phyloP scores from a whole-genome alignment of 2,329 filamentous ascomycete species.

The Fusarium nygamai region DNA sequence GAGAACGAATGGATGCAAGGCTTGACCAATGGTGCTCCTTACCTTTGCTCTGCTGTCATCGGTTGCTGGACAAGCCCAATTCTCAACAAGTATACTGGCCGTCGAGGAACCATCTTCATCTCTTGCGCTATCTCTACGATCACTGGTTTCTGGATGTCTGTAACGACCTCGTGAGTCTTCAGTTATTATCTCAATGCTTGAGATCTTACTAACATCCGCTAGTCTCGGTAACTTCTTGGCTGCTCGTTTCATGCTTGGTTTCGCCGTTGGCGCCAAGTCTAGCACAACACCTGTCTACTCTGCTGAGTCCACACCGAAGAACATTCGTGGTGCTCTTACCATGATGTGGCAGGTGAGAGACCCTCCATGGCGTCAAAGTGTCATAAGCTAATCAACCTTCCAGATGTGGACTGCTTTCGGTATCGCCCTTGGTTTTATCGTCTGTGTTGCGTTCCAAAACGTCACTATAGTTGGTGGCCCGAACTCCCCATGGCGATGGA shows the following conservation, averaged over 20 bases:
- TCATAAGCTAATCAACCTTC: not conserved
- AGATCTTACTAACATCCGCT: accelerated
- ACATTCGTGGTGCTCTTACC: conserved; percentile 51
- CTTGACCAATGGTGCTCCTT: conserved; percentile 64
- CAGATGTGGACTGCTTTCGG: conserved; percentile 50
- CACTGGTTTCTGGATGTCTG: conserved; percentile 64
- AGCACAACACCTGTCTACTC: conserved; percentile 50
- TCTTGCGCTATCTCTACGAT: conserved; percentile 65
- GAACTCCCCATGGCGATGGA: conserved; percentile 48
- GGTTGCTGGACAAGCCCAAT: conserved; percentile 50
- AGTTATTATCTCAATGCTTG: accelerated
- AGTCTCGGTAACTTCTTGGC: conserved; percentile 42
- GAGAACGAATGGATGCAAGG: conserved; percentile 59
- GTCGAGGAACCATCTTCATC: conserved; percentile 72
- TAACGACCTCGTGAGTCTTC: conserved; percentile 63
- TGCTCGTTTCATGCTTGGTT: conserved; percentile 50
- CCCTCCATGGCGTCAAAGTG: accelerated
- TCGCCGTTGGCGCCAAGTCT: conserved; percentile 52
- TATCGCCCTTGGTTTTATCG: conserved; percentile 53
- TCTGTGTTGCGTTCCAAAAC: conserved; percentile 46
- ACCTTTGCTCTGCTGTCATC: conserved; percentile 59
- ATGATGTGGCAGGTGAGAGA: conserved; percentile 49
- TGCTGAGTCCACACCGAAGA: conserved; percentile 51
- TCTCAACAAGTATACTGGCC: conserved; percentile 70
- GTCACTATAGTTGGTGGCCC: conserved; percentile 48